phyloP scores from a whole-genome alignment of 1,284 basidiomycete species.

The Microbotryum violaceum region DNA sequence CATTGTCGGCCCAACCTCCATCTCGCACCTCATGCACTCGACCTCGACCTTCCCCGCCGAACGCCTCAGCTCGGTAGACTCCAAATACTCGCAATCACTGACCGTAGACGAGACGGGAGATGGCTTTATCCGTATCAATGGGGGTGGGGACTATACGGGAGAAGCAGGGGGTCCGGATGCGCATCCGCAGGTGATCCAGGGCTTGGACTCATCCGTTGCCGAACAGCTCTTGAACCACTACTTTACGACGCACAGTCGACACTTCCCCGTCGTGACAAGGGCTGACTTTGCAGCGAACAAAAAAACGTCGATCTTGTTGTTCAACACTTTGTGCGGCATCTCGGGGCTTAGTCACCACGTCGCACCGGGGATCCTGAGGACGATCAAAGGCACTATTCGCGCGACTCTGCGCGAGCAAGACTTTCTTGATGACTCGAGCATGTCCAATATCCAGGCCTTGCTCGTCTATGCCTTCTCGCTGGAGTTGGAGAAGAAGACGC shows the following conservation, averaged over 20 bases:
- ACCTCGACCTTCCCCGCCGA: conserved; percentile 63
- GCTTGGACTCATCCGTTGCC: conserved; percentile 27
- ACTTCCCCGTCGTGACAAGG: conserved; percentile 78
- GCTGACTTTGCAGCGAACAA: conserved; percentile 66
- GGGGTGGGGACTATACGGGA: conserved; percentile 25
- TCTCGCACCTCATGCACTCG: conserved; percentile 80
- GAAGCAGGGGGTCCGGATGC: conserved; percentile 32
- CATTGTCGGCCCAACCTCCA: conserved; percentile 63
- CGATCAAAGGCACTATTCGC: conserved; percentile 71
- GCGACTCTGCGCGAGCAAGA: conserved; percentile 62
- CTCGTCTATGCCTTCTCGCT: conserved; percentile 71
- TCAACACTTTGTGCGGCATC: conserved; percentile 88
- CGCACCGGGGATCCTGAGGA: conserved; percentile 69
- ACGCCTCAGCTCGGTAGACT: conserved; percentile 50
- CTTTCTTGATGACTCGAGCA: conserved; percentile 73
- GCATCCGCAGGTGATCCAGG: conserved; percentile 22
- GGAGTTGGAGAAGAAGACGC: conserved; percentile 43
- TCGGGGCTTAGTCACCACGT: conserved; percentile 77
- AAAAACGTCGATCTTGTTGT: conserved; percentile 66
- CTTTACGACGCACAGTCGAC: conserved; percentile 74
- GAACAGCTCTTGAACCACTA: conserved; percentile 58
- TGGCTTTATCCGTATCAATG: conserved; percentile 69
- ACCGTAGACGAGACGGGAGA: conserved; percentile 61
- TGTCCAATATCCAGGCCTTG: conserved; percentile 81
- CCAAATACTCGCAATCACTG: conserved; percentile 41